Evolutionary conservation across 2,329 filamentous ascomycete species (phyloP), one percentile per base, ranked within the genome.

Genomic region (Diaporthe ampelina): DNA sequence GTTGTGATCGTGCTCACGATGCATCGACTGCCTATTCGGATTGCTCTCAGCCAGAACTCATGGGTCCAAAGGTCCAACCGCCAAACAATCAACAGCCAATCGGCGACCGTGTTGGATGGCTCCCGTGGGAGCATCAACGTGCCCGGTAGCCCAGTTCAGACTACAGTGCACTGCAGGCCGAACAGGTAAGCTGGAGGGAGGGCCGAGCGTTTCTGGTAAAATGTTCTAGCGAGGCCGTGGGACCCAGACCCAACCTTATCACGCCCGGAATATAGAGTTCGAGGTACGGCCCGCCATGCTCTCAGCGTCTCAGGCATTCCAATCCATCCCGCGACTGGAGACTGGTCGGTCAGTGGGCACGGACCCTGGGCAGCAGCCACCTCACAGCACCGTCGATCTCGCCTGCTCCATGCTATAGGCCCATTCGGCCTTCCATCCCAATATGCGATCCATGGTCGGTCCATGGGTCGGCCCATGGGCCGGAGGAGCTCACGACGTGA

Each of bases 231-330:
- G 63, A 54, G 63, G 29, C 32, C 63, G 29, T 71, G 54, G 43
- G 69, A 43, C 40, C 40, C 40, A 43, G 40, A n/a, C 56, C 69
- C 32, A 59, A 52, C 48, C 43, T 35, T 71, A 59, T 50, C 56
- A 52, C 26, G 10, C 26, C 48, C 69, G 69, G 69, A 40, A 71
- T 61, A 71, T 71, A 52, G 37, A 52, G 56, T 61, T 59, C 32
- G 37, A 50, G 69, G 43, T 71, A 71, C 70, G 70, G 70, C 70
- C 70, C 70, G 70, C 70, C 10, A 63, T 57, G 35, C 24, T 48
- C 54, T 58, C 63, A 68, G 63, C 63, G 40, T 54, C 63, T 68
- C 63, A 68, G 63, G 63, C 63, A 68, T 68, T 26, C 48, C 48
- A 68, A 68, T 68, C 63, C 63, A 68, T 68, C 63, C 63, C 63